Evolutionary conservation across 352 stramenopile species (phyloP).

Genomic region (Globisporangium cylindrosporum): DNA sequence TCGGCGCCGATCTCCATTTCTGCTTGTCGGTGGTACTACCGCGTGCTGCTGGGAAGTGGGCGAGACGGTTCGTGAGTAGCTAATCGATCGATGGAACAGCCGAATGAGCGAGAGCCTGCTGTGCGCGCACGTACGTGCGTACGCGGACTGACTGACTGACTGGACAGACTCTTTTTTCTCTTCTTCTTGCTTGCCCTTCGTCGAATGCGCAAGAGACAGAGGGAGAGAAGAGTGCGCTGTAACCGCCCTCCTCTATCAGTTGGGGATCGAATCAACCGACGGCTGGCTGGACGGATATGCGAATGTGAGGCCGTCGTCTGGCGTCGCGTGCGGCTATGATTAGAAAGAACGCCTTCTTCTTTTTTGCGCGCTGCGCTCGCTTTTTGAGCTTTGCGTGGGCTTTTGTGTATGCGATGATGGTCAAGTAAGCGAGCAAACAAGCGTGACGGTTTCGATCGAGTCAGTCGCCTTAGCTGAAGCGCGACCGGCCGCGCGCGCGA

Average conservation of each 20-base stretch:
- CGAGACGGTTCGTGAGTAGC: neutral
- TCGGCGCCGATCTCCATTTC: constrained; percentile 64
- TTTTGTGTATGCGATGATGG: neutral
- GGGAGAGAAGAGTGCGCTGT: neutral
- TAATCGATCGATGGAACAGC: neutral
- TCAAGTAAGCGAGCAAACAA: neutral
- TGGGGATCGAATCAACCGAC: neutral
- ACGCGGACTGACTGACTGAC: neutral
- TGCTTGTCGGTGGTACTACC: neutral
- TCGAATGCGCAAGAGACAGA: constrained; percentile 1
- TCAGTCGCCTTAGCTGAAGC: neutral
- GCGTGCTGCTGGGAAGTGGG: neutral
- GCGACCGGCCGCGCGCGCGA: neutral
- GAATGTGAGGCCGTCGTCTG: neutral
- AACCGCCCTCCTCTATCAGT: neutral
- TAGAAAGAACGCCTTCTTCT: constrained; percentile 9
- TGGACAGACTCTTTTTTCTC: neutral
- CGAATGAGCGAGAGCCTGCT: neutral
- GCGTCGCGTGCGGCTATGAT: constrained; percentile 1
- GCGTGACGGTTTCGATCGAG: constrained; percentile 2
- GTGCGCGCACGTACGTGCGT: neutral
- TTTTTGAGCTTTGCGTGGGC: neutral
- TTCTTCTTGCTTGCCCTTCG: neutral
- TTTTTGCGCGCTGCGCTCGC: neutral
- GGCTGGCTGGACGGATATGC: neutral